Conservation (phyloP, 495 filamentous ascomycete species). For the Penicilliopsis zonata region DNA sequence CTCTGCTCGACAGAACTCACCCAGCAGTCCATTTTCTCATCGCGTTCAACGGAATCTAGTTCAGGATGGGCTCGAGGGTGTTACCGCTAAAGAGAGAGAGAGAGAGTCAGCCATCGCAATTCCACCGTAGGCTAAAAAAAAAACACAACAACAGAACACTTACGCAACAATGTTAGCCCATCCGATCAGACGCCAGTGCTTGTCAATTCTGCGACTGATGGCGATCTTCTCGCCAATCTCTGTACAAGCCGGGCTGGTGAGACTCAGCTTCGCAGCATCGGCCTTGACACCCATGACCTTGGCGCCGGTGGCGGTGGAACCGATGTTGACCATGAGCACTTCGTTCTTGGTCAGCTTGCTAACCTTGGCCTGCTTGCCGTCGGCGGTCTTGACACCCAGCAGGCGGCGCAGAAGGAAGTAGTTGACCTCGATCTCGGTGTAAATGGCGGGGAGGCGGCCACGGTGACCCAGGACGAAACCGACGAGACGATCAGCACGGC, state of each 20-base stretch:
- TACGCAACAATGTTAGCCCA: constrained; percentile 86
- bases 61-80: constrained; percentile 38
- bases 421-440: constrained; percentile 96
- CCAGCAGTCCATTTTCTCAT: constrained; percentile 4
- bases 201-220: constrained; percentile 89
- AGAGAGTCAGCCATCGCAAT: constrained; percentile 9
- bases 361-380: constrained; percentile 98
- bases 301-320: constrained; percentile 86
- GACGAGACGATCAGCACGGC: constrained; percentile 95
- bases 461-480: constrained; percentile 95
- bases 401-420: constrained; percentile 93
- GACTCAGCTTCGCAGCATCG: constrained; percentile 81
- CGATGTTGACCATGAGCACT: constrained; percentile 98
- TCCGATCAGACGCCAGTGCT: constrained; percentile 97
- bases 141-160: constrained; percentile 17
- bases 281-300: constrained; percentile 95
- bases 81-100: constrained; percentile 29
- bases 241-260: constrained; percentile 87
- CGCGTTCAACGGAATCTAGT: constrained; percentile 23
- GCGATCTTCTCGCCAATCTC: constrained; percentile 97
- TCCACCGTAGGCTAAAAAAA: not conserved
- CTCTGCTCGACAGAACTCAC: constrained; percentile 1
- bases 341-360: constrained; percentile 96
- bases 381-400: constrained; percentile 92
- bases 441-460: constrained; percentile 84